These are phyloP conservation scores for Moringa oleifera DNA, from an alignment of 345 rosid genomes.

Conservation along the genomic window DNA sequence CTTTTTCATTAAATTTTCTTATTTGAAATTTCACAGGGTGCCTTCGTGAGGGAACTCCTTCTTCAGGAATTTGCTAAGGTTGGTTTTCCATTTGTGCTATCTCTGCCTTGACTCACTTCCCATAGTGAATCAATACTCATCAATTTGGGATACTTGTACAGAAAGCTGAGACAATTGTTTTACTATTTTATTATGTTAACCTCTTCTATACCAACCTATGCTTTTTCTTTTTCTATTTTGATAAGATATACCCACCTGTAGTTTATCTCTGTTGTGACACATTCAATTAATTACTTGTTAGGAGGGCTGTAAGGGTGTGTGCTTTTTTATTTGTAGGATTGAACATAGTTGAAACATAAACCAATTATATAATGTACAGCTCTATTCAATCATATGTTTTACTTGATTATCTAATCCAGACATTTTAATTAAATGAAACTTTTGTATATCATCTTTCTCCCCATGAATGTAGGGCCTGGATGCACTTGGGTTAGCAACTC, in stretches of 20 bases:
- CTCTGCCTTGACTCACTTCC: not conserved
- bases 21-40: conserved; percentile 50
- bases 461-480: conserved; percentile 65
- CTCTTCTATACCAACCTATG: not conserved
- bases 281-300: not conserved
- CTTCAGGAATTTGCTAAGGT: conserved; percentile 89
- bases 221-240: too few relatives aligned
- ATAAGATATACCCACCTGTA: too few relatives aligned
- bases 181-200: too few relatives aligned
- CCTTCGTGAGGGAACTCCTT: conserved; percentile 78
- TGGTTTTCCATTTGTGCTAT: conserved; percentile 5
- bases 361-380: not conserved
- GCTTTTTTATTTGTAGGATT: not conserved
- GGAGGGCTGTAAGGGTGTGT: not conserved
- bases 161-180: not conserved
- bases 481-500: conserved; percentile 78
- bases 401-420: not conserved
- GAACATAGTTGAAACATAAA: not conserved
- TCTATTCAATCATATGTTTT: not conserved
- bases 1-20: conserved; percentile 7
- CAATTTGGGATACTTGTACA: not conserved
- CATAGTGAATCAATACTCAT: not conserved
- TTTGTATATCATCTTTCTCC: conserved; percentile 1
- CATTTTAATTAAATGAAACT: too few relatives aligned
- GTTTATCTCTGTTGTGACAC: not conserved